A percentile compares a stretch with the other conserved stretches of the same genome.
phyloP scores from a whole-genome alignment of 306 rosid genomes.

The Alnus rubra region DNA sequence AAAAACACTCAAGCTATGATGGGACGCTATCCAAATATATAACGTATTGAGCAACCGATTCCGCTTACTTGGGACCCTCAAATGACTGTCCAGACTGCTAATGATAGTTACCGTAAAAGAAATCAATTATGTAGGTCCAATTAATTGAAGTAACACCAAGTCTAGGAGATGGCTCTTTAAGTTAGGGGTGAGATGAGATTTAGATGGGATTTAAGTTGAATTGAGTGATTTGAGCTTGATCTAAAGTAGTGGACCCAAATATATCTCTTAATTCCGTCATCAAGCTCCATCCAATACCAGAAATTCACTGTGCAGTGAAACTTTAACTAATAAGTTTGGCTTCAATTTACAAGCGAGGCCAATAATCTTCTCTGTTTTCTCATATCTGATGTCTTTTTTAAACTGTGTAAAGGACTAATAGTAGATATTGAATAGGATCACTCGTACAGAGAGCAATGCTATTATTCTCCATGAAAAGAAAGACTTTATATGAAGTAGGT shows the following conservation, averaged over 20 bases:
- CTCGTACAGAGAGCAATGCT: too few relatives aligned
- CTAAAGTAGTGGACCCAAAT: background rate
- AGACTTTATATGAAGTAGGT: background rate
- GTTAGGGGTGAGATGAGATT: too few relatives aligned
- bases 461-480: background rate
- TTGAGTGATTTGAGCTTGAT: background rate
- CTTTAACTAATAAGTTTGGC: background rate
- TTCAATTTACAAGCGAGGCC: background rate
- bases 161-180: background rate
- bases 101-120: background rate
- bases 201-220: too few relatives aligned
- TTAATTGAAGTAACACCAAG: background rate
- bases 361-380: background rate
- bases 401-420: background rate
- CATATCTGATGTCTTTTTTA: background rate
- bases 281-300: background rate
- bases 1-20: too few relatives aligned
- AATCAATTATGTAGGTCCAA: background rate
- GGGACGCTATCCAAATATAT: too few relatives aligned
- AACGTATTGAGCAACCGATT: too few relatives aligned
- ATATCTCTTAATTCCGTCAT: background rate
- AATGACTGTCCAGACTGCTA: background rate
- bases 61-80: background rate
- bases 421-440: too few relatives aligned
- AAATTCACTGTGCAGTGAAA: background rate